Base-by-base conservation (phyloP, 768 basidiomycete species). In the Gloeopeniophorella convolvens region DNA sequence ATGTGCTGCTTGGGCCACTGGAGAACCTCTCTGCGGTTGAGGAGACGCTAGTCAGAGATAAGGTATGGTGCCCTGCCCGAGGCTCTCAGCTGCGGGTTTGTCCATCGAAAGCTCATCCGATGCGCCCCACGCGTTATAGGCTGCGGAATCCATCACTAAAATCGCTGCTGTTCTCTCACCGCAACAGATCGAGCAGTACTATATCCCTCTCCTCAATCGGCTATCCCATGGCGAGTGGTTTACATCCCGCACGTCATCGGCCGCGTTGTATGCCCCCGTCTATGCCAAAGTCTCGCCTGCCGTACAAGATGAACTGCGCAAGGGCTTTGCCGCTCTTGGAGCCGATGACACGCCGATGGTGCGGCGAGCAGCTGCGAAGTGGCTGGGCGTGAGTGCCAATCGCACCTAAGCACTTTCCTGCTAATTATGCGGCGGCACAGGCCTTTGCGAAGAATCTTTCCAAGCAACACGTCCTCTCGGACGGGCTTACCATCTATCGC, bases 341-440 rank as follows among this genome's bases (percentile, higher is more conserved):
- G 77, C 81, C 16, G 96, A 99, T 64, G 96, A 99, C 63, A 99
- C 96, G 11, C 96, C 96, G 21, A 99, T 99, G 96, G 95, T 97
- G 51, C 77, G 94, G 61, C 77, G 96, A 55, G 94, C 95, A 23
- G 93, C 93, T 40, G 94, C 94, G 11, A 96, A 92, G 68, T 91
- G 88, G 80, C 84, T 98, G 39, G 95, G 91, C 41, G 94, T 97
- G 66, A 64, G 90, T 79, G 21, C 31, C 33, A 30, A 48, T 39
- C 42, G 24, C 26, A 51, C 39, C 34, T 10, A 7, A 48, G 27
- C 16, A 24, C 3, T 6, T 33, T 26, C 35, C 56, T 18, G 23
- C 11, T 53, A 47, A 36, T 50, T 37, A 5, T 16, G 30, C 16
- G 12, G 48, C 41, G 12, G 48, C 41, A 43, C 54, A 96, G 93